Evolutionary conservation across 2,329 filamentous ascomycete species (phyloP), one percentile per base, ranked within the genome.

Genomic region (Fusarium ramigenum): DNA sequence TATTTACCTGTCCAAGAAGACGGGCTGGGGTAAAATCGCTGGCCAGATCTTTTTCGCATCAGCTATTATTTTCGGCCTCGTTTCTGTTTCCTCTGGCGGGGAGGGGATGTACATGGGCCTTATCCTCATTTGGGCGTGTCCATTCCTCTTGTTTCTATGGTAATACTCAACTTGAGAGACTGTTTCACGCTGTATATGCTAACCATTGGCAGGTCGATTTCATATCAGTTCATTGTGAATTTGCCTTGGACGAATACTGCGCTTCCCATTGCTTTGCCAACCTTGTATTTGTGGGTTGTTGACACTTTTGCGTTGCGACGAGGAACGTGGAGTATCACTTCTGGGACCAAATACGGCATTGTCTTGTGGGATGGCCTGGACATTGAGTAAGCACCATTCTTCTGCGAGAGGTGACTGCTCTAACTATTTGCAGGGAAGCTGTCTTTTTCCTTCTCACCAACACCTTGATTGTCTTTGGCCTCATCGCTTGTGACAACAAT

Each of bases 381-480:
- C 57, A 85, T 94, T 25, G 93, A 95, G 81, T 76, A 58, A 36
- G 70, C 1, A 2, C 3, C 7, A 5, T 1, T 4, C 0, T 1
- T 11, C 9, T 47, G 44, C 8, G 9, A 16, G 12, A 30, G 1
- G 19, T 1, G 18, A 7, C 1, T n/a, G 16, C 15, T 0, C 44
- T 64, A 5, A 65, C n/a, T 28, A 2, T n/a, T 15, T 0, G 0
- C 3, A 77, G 75, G 12, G 93, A 95, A 79, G 92, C 92, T 0
- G 74, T 92, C 12, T 94, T 94, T 83, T 95, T 95, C 80, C 83
- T 94, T 8, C 81, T 88, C 8, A 93, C 92, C 4, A 94, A 94
- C 78, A 84, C 83, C 1, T 81, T 95, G 25, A 90, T 95, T 62
- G 90, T 93, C 0, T 91, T 92, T 77, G 92, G 92, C 4, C 83